Percentiles rank a stretch among this genome's conserved stretches.
Conservation (phyloP, 257 asterid species). For the Solanum pimpinellifolium region DNA sequence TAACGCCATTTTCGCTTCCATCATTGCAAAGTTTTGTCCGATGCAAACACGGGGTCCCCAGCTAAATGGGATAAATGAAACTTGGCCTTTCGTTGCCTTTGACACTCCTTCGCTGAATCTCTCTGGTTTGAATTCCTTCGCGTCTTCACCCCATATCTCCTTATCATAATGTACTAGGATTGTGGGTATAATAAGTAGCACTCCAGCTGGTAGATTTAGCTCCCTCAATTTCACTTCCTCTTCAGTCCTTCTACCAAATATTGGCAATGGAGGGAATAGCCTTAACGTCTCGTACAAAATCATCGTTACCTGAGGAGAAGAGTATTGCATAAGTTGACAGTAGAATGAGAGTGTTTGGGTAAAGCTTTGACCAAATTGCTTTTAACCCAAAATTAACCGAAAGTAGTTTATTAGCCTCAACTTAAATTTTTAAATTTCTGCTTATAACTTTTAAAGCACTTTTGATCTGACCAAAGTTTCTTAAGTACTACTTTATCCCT, state of each 20-base stretch:
- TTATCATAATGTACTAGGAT: constrained; percentile 16
- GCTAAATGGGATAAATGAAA: constrained; percentile 13
- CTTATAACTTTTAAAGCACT: background rate
- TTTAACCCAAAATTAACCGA: constrained; percentile 4
- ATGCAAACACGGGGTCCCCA: constrained; percentile 27
- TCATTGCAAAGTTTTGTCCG: constrained; percentile 19
- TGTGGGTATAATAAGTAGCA: background rate
- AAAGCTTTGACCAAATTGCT: background rate
- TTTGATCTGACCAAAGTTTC: background rate
- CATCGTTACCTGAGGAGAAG: background rate
- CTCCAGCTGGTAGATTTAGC: background rate
- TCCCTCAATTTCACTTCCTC: constrained; percentile 8
- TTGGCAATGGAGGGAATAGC: constrained; percentile 16
- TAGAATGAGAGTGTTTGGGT: background rate
- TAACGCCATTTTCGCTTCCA: constrained; percentile 21
- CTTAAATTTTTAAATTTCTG: background rate
- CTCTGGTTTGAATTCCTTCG: constrained; percentile 19
- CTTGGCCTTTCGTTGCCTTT: background rate
- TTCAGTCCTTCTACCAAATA: background rate
- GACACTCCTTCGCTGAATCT: constrained; percentile 17
- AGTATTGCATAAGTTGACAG: background rate
- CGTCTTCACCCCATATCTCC: constrained; percentile 25
- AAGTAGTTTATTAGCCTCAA: constrained; percentile 12
- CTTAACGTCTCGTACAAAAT: constrained; percentile 10
- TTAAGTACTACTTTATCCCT: background rate